Base-by-base conservation (phyloP, 805 yeast species). In the Teunomyces kruisii region DNA sequence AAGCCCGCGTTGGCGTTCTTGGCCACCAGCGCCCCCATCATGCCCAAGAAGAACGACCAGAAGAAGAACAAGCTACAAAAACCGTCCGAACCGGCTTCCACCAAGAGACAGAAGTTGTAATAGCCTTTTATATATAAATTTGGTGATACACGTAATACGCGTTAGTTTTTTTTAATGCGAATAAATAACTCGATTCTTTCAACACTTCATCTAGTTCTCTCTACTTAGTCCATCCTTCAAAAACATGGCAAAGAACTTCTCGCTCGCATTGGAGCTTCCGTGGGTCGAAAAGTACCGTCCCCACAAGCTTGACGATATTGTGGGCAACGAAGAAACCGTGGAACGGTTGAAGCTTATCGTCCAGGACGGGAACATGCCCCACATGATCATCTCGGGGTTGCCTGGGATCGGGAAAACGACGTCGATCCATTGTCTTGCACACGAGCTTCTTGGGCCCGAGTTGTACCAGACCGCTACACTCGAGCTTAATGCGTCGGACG, bases 341-440 rank as follows among this genome's bases (percentile, higher is more conserved):
- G 89, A 84, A 49, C 77, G 97, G 31, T 74, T 94, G 44, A 80
- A 84, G 56, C 79, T 88, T 48, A 91, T 94, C 42, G 96, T 95
- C 4, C 68, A 78, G 39, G 96, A 91, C 57, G 99, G 99, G 27
- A 94, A 94, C 66, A 86, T 94, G 88, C 98, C 99, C 1, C 97
- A 94, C 67, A 74, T 94, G 79, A 91, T 94, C 55, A 86, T 94
- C 37, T 85, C 94, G n/a, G 96, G 99, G 2, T 70, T 89, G 38
- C 99, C 99, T 2, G 99, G 99, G 54, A 92, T 94, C 45, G 99
- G 99, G 33, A 94, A 94, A 63, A 94, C 99, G 2, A 94, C 99
- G 0, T 86, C 97, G 2, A 81, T 94, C 5, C 88, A 87, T 49
- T 91, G 97, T 68, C 76, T 94, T 24, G 97, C 98, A 0, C 77